A percentile compares a stretch with the other conserved stretches of the same genome.
Evolutionary conservation across 305 asterid species (phyloP).

Genomic region (Ajuga reptans): DNA sequence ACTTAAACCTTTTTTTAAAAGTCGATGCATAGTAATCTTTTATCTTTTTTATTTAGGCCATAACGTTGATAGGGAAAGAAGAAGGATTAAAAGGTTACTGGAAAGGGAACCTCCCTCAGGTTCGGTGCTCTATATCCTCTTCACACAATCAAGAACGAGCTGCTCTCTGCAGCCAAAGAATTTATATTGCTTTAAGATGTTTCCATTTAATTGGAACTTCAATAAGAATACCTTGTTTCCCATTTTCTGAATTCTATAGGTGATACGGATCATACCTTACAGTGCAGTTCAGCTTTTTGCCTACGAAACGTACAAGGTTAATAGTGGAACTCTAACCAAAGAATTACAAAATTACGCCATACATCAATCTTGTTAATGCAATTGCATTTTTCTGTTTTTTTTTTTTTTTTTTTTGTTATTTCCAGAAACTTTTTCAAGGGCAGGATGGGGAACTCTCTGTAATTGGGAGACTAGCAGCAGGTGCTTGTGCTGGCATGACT

Average conservation of each 20-base stretch:
- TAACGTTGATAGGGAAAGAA: conserved; percentile 62
- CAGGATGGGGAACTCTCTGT: conserved; percentile 77
- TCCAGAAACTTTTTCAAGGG: conserved; percentile 59
- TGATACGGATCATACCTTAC: conserved; percentile 80
- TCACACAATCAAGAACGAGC: neutral
- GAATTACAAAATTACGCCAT: neutral
- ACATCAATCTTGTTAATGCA: conserved; percentile 3
- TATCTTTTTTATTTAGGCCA: conserved; percentile 43
- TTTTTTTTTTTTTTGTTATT: neutral
- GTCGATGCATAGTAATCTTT: conserved; percentile 12
- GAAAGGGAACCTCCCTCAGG: conserved; percentile 98
- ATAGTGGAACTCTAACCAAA: conserved; percentile 13
- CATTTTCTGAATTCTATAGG: conserved; percentile 38
- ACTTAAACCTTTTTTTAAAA: neutral
- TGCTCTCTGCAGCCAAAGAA: neutral
- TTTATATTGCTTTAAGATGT: neutral
- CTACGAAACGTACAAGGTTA: conserved; percentile 90
- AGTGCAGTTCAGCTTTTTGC: conserved; percentile 88
- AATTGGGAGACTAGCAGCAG: conserved; percentile 91
- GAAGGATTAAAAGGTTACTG: conserved; percentile 92
- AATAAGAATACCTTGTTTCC: neutral
- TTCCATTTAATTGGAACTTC: neutral
- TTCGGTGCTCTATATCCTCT: conserved; percentile 19
- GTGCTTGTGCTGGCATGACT: conserved; percentile 99
- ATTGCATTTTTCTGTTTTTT: neutral